Base-by-base conservation (phyloP, 768 basidiomycete genomes). In the Ramaria sp. region DNA sequence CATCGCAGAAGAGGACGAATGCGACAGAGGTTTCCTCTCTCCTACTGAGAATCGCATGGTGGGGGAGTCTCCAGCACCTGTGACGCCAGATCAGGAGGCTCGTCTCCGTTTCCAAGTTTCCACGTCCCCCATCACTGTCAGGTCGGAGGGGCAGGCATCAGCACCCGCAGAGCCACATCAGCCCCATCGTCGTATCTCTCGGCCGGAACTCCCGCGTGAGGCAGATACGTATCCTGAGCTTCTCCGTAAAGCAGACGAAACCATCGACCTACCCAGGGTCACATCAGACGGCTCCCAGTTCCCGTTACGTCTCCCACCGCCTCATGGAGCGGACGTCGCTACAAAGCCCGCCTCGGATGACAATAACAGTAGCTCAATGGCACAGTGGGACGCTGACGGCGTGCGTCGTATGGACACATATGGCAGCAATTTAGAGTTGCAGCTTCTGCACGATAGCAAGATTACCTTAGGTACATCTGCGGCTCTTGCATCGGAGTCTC, bases 81-180 rank as follows among this genome's bases (percentile, higher is more conserved):
- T 67, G 1, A 45, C 59, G 16, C 57, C 62, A 20, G 48, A 39
- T 30, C 47, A 61, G 28, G 45, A 43, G 10, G 18, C 43, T 15
- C 42, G 38, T 43, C 18, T 48, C n/a, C 30, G 48, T 8, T n/a
- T n/a, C n/a, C n/a, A 28, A 36, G 37, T 10, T 37, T 6, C 28
- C 43, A 47, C 10, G 27, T 43, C 27, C 38, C 20, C 30, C 53
- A 25, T 15, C 24, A 24, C 12, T 22, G 39, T 20, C 22, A 18
- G 9, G n/a, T 13, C 24, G n/a, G 3, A 9, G 13, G n/a, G 16
- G 15, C 34, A 36, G 7, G 2, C 25, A 5, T 44, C 81, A 25
- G 81, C 82, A 0, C 83, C 83, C 18, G 71, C 80, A 4, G 72
- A 74, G 52, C 63, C 81, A 7, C 71, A 71, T n/a, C 61, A 66